Base-by-base conservation (phyloP, 495 filamentous ascomycete species). In the Penicillium atrosanguineum region DNA sequence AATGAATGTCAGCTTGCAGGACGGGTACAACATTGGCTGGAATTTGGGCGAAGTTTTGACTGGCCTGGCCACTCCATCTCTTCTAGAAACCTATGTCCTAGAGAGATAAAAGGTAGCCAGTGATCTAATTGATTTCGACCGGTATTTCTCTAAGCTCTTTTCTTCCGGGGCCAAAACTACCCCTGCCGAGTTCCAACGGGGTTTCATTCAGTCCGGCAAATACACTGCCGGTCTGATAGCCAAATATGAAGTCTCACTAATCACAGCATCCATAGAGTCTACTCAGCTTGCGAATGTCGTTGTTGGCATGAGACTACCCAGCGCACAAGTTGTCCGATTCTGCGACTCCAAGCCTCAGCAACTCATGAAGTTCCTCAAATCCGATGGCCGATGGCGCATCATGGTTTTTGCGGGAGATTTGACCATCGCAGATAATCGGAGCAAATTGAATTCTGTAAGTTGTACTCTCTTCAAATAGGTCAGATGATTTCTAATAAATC, bases 121-220 rank as follows among this genome's bases (percentile, higher is more conserved):
- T n/a, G 79, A 87, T 46, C 68, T 94, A 36, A 88, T 92, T 54
- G 82, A 84, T 31, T 91, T 91, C 55, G 88, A 91, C 52, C 76
- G 83, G 0, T 74, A 79, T 53, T 90, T 87, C 58, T 77, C 87
- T 0, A 75, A 76, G 50, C 65, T 85, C 5, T 88, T 89, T 61
- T 83, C 79, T 6, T 69, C 72, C 3, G 63, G 73, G 62, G 50
- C 63, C 31, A 26, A 70, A 64, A 55, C 67, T 39, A 62, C 62
- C 9, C 57, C 73, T 4, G 66, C 68, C 23, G 63, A 77, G 29
- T 82, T 87, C 44, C 74, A 80, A 40, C 75, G 85, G 39, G 72
- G 77, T 11, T 88, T 89, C 56, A 70, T 83, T 40, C 71, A 83
- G 60, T 72, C 82, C 14, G 82, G 79, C 0, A 71, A 78, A 54